A percentile compares a stretch with the other conserved stretches of the same genome.
phyloP scores from a whole-genome alignment of 106 monocot genomes.

The Narthecium ossifragum region DNA sequence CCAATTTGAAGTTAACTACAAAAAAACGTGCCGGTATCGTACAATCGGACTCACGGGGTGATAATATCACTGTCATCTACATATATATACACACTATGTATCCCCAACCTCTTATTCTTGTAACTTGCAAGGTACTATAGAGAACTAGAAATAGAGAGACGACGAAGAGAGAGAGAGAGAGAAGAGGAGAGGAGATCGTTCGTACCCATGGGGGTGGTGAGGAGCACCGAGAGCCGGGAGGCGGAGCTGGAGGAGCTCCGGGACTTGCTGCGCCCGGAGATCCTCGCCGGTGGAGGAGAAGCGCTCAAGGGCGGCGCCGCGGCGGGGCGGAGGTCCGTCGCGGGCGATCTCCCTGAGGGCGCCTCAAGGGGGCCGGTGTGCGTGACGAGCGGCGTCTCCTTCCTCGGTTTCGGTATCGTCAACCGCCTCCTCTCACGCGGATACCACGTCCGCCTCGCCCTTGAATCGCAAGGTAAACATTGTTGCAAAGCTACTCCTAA shows the following conservation, averaged over 20 bases:
- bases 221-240: not conserved
- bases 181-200: not conserved
- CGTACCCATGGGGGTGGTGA: slow-evolving; percentile 1
- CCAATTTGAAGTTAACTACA: too few relatives aligned
- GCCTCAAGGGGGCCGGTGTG: not conserved
- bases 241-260: not conserved
- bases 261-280: not conserved
- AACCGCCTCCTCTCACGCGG: not conserved
- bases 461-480: not conserved
- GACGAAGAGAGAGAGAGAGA: not conserved
- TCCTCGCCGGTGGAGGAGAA: not conserved
- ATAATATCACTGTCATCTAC: too few relatives aligned
- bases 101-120: too few relatives aligned
- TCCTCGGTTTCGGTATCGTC: not conserved
- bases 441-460: not conserved
- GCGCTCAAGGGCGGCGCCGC: too few relatives aligned
- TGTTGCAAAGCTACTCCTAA: too few relatives aligned
- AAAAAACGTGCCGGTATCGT: too few relatives aligned
- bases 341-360: not conserved
- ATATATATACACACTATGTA: too few relatives aligned
- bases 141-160: too few relatives aligned
- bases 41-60: too few relatives aligned
- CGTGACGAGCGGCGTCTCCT: not conserved
- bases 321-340: not conserved
- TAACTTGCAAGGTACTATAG: too few relatives aligned